Evolutionary conservation across 2,329 filamentous ascomycete genomes (phyloP).

Genomic region (Dothiorella sarmentorum): DNA sequence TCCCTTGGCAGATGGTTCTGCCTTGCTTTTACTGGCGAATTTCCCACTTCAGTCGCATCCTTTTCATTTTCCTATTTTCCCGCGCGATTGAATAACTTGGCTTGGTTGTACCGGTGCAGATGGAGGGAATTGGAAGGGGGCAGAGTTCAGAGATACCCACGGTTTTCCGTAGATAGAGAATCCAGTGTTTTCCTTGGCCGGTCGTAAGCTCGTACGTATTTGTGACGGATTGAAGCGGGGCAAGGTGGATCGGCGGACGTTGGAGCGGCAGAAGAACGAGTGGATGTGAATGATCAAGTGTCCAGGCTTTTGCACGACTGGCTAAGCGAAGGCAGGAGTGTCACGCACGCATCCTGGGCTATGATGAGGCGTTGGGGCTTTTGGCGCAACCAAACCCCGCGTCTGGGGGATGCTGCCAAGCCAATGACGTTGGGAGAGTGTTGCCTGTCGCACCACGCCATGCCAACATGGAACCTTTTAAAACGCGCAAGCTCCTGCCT

Average conservation of each 20-base stretch:
- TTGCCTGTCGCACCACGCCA: constrained; percentile 5
- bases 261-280: not conserved
- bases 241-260: not conserved
- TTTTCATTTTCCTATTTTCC: not conserved
- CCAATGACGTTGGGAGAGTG: constrained; percentile 2
- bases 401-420: not conserved
- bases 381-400: constrained; percentile 1
- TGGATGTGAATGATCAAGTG: too few species aligned
- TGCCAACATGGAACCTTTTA: constrained; percentile 1
- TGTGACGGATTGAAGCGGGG: not conserved
- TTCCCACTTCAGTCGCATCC: not conserved
- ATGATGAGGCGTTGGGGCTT: not conserved
- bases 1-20: not conserved
- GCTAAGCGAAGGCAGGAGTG: not conserved
- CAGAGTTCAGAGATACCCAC: constrained; percentile 16
- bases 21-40: not conserved
- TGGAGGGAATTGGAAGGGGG: not conserved
- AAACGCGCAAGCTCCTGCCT: not conserved
- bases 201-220: not conserved
- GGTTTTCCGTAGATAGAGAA: constrained; percentile 10
- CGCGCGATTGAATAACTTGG: not conserved
- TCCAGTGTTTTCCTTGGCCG: constrained; percentile 4
- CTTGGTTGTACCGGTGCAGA: not conserved
- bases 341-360: not conserved
- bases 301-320: not conserved